Base-by-base conservation (phyloP, 148 eudicot genomes). In the Rhododendron griersonianum region DNA sequence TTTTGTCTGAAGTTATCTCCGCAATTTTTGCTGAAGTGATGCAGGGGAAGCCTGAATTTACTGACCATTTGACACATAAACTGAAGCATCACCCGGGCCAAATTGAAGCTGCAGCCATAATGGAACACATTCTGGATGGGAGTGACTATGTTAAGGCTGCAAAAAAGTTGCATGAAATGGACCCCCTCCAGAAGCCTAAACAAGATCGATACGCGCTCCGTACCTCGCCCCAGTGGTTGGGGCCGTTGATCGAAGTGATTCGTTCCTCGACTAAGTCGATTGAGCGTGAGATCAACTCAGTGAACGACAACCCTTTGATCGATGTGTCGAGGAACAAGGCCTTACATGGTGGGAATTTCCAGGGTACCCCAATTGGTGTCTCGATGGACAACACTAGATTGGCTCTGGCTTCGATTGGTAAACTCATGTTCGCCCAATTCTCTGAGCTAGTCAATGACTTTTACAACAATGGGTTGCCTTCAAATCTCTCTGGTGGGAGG, bases 91-190 rank as follows among this genome's bases (percentile, higher is more conserved):
- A 86, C 67, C 87, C 87, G 7, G 87, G 87, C 25, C 87, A 86
- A 51, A 86, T 86, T 48, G 84, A 87, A 84, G 89, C 89, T 51
- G 89, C 89, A 44, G 89, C 89, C 8, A 87, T 87, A 67, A 87
- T 87, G 88, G 88, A 86, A 41, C 88, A 86, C 23, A 86, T 86
- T 81, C 30, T 86, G 41, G 84, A 86, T 81, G 89, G 89, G 18
- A 87, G 89, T 77, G 81, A 81, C 51, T 87, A 84, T 44, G 84
- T 87, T 0, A 84, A 82, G 65, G 85, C 74, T 7, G 88, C 88
- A 10, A 44, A 86, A 23, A 86, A 82, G 41, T 28, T 76, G 7
- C 88, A 86, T 21, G 88, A 86, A 30, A 74, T 86, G 85, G 85
- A 86, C 57, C 88, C 88, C 11, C 81, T 86, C 11, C 88, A 86